Evolutionary conservation across 2,329 filamentous ascomycete species (phyloP), one percentile per base, ranked within the genome.

Genomic region (Penicillium fuscoglaucum): DNA sequence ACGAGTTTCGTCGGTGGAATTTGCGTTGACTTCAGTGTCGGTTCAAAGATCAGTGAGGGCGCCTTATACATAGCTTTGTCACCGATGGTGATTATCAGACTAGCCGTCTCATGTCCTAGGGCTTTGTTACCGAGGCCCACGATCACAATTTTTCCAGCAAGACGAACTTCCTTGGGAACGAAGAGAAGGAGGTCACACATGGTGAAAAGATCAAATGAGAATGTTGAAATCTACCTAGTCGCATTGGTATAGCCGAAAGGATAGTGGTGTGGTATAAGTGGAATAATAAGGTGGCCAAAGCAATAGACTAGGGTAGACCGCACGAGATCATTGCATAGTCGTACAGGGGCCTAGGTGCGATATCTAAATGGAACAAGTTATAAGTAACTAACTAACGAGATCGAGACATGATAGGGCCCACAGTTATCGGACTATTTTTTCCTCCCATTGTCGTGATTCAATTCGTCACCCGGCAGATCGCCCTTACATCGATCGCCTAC

Each of bases 21-120:
- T 46, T 4, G 13, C 13, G 29, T 31, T 31, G 29, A 31, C 69
- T 0, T 82, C 81, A 0, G 80, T 83, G 24, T 83, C 68, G 10
- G 39, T 41, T 9, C 26, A 13, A 33, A 83, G 76, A 43, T 77
- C 76, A 0, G 26, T 21, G n/a, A 29, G 1, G 17, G 26, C 28
- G 28, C 9, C 24, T 44, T 44, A 6, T 15, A 15, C 15, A 28
- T 28, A 28, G 15, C 5, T 24, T 44, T 8, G 8, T 45, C 17
- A 6, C 17, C n/a, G 17, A 7, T 13, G 10, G 9, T 12, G 17
- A 45, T n/a, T 15, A 12, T 29, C 15, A 28, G 41, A 10, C 12
- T 15, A 29, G 7, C 15, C 21, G 15, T 26, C 41, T 44, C 15
- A 28, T 28, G 29, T 26, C 17, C 17, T 46, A 4, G 26, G 9